Evolutionary conservation across 805 yeast species (phyloP), one percentile per base, ranked within the genome.

Genomic region (Saturnispora mendoncae): DNA sequence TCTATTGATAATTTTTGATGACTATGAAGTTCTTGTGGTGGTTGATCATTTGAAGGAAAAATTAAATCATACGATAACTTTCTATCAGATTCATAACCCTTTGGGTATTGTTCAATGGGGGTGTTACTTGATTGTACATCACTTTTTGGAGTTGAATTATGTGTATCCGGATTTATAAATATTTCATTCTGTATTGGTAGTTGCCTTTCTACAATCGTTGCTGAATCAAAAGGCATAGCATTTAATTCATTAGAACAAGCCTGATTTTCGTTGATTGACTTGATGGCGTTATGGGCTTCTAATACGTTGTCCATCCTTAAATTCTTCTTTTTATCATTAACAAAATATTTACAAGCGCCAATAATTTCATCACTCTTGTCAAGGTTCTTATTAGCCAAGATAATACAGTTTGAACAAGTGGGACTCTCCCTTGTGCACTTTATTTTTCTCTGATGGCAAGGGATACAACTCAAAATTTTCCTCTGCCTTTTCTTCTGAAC

Each of bases 401-500:
- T 71, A 14, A 62, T 60, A 58, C 86, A 80, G 48, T 72, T 71
- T 21, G 64, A 60, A 54, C 86, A 80, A 13, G 72, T 64, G 1
- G 84, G 84, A 26, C 66, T 69, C 33, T 66, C 69, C 43, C 81
- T 69, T 13, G 78, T 76, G 58, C 86, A 80, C 50, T 76, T 77
- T 48, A 79, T 76, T 58, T 79, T 79, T 55, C 79, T 72, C 44
- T 76, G 74, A 54, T 77, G 84, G 47, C 84, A 77, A 29, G 78
- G 69, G 12, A 77, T 74, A 55, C 84, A 77, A 40, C 74, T 67
- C 33, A 71, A 61, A 33, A 77, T 75, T 50, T 69, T 69, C 41
- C 84, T 55, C 54, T 77, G 84, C 46, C 84, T 68, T 3, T 77
- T 63, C 44, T 72, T 74, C 50, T 77, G 84, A 14, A 75, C 71